Conservation (phyloP, 306 rosid species). For the Sphenostylis stenocarpa region DNA sequence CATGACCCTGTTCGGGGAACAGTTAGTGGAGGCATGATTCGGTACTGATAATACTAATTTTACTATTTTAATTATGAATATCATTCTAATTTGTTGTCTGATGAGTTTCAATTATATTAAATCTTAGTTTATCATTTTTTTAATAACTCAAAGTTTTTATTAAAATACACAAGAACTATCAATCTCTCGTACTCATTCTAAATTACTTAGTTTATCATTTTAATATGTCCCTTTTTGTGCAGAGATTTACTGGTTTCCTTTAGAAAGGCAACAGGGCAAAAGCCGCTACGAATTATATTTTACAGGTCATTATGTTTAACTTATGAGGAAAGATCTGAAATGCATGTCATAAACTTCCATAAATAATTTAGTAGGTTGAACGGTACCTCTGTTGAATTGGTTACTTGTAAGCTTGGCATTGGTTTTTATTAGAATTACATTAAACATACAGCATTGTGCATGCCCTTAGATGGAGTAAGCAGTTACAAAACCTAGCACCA, state of each 20-base stretch:
- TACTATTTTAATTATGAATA: neutral
- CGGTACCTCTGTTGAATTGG: neutral
- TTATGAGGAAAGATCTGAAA: neutral
- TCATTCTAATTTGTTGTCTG: conserved; percentile 1
- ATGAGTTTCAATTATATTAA: conserved; percentile 19
- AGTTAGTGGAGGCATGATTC: conserved; percentile 89
- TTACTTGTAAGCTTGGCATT: neutral
- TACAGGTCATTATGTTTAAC: conserved; percentile 59
- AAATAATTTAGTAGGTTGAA: neutral
- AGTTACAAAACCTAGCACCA: neutral
- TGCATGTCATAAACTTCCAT: neutral
- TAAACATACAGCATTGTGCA: neutral
- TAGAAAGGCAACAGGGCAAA: conserved; percentile 93
- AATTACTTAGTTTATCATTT: neutral
- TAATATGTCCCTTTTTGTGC: conserved; percentile 12
- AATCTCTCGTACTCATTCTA: too few relatives aligned
- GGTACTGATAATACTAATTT: conserved; percentile 44
- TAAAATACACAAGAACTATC: too few relatives aligned
- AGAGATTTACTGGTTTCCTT: conserved; percentile 89
- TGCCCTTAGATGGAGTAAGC: neutral
- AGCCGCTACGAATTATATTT: conserved; percentile 85
- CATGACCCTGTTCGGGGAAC: conserved; percentile 91
- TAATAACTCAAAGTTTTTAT: too few relatives aligned
- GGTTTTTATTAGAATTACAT: neutral
- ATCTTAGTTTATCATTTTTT: conserved; percentile 14